These are phyloP conservation scores for Volvox africanus DNA, from an alignment of 139 green algal species.

Conservation along the genomic window DNA sequence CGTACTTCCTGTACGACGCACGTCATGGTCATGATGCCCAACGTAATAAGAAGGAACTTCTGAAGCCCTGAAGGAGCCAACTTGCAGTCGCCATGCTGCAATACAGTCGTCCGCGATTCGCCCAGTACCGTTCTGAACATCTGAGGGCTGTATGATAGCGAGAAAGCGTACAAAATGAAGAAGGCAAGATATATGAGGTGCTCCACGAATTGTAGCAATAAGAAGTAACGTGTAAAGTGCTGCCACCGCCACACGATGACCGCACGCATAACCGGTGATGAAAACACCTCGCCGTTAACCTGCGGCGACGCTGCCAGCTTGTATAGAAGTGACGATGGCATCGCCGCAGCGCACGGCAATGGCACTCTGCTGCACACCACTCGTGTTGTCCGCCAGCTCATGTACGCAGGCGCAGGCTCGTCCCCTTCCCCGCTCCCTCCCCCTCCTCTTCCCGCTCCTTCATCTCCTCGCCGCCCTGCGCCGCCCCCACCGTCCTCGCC, in stretches of 20 bases:
- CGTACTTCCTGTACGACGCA: slow-evolving; percentile 15
- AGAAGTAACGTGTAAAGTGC: slow-evolving; percentile 45
- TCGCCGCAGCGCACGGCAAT: slow-evolving; percentile 26
- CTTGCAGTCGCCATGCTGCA: neutral
- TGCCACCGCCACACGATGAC: slow-evolving; percentile 45
- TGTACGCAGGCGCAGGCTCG: neutral
- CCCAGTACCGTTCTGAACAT: slow-evolving; percentile 5
- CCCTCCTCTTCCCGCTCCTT: neutral
- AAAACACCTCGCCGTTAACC: slow-evolving; percentile 46
- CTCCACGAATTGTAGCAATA: slow-evolving; percentile 47
- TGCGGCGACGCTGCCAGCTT: slow-evolving; percentile 40
- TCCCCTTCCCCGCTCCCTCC: neutral
- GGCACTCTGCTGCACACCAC: slow-evolving; percentile 18
- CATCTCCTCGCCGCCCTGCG: neutral
- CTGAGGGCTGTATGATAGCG: slow-evolving; percentile 20
- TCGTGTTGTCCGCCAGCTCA: slow-evolving; percentile 31
- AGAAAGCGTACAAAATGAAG: slow-evolving; percentile 42
- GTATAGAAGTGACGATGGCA: slow-evolving; percentile 36
- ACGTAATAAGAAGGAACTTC: slow-evolving; percentile 12
- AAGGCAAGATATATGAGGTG: slow-evolving; percentile 33
- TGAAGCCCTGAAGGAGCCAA: slow-evolving; percentile 24
- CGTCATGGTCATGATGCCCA: slow-evolving; percentile 21
- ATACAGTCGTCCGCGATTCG: neutral
- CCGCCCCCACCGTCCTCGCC: neutral
- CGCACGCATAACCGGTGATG: slow-evolving; percentile 31